phyloP scores from a whole-genome alignment of 306 rosid species.

The Prunus salicina region DNA sequence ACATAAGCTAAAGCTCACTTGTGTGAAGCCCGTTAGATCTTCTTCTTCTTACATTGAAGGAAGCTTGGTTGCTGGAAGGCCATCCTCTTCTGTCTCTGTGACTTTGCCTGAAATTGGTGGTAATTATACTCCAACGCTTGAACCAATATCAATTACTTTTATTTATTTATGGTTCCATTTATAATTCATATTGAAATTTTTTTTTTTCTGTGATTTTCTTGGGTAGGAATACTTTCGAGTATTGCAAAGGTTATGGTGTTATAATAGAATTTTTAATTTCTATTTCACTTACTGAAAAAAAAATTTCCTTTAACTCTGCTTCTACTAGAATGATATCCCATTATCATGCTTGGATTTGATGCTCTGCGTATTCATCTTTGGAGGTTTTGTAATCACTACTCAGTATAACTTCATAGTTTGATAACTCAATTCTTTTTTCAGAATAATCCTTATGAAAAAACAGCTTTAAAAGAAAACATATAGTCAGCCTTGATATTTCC shows the following conservation, averaged over 20 bases:
- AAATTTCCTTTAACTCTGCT: neutral
- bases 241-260: neutral
- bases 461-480: neutral
- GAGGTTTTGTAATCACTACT: neutral
- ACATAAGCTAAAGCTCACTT: slow-evolving; percentile 30
- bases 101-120: slow-evolving; percentile 62
- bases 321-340: neutral
- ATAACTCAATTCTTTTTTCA: neutral
- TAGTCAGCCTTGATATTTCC: neutral
- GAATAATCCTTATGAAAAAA: neutral
- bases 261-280: neutral
- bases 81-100: slow-evolving; percentile 41
- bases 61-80: slow-evolving; percentile 50
- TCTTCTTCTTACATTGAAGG: slow-evolving; percentile 38
- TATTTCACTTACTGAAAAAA: neutral
- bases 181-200: neutral
- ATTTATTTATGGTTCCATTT: neutral
- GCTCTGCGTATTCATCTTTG: neutral
- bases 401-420: neutral
- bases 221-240: neutral
- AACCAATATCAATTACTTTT: neutral
- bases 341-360: neutral
- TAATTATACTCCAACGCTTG: neutral
- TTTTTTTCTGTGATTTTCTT: neutral
- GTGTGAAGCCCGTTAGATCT: slow-evolving; percentile 43